Conservation (phyloP, 2,329 filamentous ascomycete genomes). For the Ceratocystis lukuohia region DNA sequence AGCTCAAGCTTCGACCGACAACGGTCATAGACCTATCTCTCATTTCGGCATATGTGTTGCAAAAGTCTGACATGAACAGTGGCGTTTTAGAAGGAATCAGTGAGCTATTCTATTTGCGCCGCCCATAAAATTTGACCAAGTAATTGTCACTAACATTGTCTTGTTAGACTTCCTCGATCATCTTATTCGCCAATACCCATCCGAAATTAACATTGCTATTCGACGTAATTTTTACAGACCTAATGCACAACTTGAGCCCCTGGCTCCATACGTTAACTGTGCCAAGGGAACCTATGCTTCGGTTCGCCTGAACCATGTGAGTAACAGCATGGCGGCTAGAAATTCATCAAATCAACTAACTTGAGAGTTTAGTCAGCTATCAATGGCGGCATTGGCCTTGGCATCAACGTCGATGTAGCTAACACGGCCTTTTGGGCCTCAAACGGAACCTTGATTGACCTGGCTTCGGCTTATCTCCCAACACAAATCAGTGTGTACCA, state of each 20-base stretch:
- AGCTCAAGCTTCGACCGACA: conserved; percentile 49
- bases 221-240: conserved; percentile 71
- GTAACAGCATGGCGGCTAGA: not conserved
- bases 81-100: conserved; percentile 64
- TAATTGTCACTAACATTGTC: not conserved
- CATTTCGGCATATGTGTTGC: conserved; percentile 52
- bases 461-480: conserved; percentile 21
- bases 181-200: conserved; percentile 66
- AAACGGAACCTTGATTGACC: conserved; percentile 28
- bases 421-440: conserved; percentile 76
- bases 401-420: conserved; percentile 80
- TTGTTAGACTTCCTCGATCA: conserved; percentile 65
- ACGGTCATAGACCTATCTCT: conserved; percentile 54
- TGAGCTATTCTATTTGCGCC: conserved; percentile 8
- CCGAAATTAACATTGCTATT: conserved; percentile 51
- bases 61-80: conserved; percentile 47
- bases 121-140: not conserved
- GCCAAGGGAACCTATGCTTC: conserved; percentile 85
- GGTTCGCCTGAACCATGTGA: conserved; percentile 53
- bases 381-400: conserved; percentile 44
- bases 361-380: conserved; percentile 1
- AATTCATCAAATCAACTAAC: not conserved
- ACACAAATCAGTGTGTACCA: not conserved
- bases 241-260: conserved; percentile 33
- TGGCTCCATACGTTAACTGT: conserved; percentile 54